A percentile compares a stretch with the other conserved stretches of the same genome.
phyloP scores from a whole-genome alignment of 2,329 filamentous ascomycete genomes.

The Epichloe typhina region DNA sequence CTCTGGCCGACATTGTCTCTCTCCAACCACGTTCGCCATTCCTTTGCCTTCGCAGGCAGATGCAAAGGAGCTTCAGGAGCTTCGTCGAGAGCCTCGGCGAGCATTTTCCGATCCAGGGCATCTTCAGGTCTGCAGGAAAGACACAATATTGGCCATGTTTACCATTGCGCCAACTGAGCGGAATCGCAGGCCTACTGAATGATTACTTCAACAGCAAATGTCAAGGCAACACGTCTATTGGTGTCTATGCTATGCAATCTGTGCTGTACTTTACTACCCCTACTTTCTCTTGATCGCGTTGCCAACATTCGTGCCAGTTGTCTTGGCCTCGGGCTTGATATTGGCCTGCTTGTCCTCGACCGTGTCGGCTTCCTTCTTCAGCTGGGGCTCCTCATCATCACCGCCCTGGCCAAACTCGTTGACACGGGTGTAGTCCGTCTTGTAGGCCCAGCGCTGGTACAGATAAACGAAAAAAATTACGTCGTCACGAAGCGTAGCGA shows the following conservation, averaged over 20 bases:
- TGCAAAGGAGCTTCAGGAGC: no score
- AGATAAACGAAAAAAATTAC: slow-evolving; percentile 97
- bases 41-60: no score
- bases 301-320: slow-evolving; percentile 36
- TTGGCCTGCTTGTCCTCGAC: slow-evolving; percentile 25
- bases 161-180: not conserved
- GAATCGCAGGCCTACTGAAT: no score
- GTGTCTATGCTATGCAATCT: not conserved
- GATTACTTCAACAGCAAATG: no score
- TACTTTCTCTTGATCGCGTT: slow-evolving; percentile 30
- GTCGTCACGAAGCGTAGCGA: slow-evolving; percentile 88
- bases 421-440: slow-evolving; percentile 77
- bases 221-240: not conserved
- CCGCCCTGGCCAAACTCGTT: slow-evolving; percentile 98
- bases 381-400: slow-evolving; percentile 55
- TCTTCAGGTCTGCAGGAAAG: no score
- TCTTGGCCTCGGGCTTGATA: slow-evolving; percentile 24
- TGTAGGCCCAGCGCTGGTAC: slow-evolving; percentile 90
- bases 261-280: not conserved
- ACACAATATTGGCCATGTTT: no score
- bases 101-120: no score
- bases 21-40: no score
- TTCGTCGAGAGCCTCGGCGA: no score
- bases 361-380: slow-evolving; percentile 19
- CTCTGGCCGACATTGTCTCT: no score